Base-by-base conservation (phyloP, 176 grass and related monocot genomes). In the Sorghum bicolor region DNA sequence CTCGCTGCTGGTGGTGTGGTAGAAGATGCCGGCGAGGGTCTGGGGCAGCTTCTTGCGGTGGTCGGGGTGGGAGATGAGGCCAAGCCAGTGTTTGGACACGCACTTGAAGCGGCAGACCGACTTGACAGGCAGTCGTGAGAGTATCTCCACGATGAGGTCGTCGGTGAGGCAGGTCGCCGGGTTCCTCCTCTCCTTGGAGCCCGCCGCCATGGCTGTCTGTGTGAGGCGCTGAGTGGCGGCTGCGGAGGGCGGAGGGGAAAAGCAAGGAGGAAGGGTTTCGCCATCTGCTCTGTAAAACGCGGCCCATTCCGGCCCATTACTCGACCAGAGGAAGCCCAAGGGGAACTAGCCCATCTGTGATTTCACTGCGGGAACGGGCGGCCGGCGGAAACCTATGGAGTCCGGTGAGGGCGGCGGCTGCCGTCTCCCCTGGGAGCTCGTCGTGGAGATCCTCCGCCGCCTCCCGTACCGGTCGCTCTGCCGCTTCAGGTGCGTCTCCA, bases 371-470 rank as follows among this genome's bases (percentile, higher is more conserved):
- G 7, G 14, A 1, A 33, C 32, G 25, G 3, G 10, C 68, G 8
- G 69, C 24, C 40, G 40, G 39, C 25, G 40, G 40, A 47, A 26
- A 31, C 15, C 14, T 4, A 76, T 64, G 76, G 60, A 79, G 11
- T 65, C 60, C 77, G 77, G 38, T 28, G 76, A 44, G 5, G 19
- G 64, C 41, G 45, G 44, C 65, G 44, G 41, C 34, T 1, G 79
- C 79, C 7, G 10, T 36, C 82, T 84, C 11, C 70, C 60, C 8
- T 15, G 75, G 19, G 61, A 84, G 31, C 41, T 84, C 20, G 20
- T 84, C 3, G 61, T 76, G n/a, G 72, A 76, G 72, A 39, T 84
- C 30, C 41, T 84, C 69, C 62, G 52, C 30, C 70, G 36, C 40
- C 82, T 84, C 8, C 71, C 82, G 19, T 48, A 64, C 40, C 50